Conservation (phyloP, 2,329 filamentous ascomycete species). For the Aspergillus persii region DNA sequence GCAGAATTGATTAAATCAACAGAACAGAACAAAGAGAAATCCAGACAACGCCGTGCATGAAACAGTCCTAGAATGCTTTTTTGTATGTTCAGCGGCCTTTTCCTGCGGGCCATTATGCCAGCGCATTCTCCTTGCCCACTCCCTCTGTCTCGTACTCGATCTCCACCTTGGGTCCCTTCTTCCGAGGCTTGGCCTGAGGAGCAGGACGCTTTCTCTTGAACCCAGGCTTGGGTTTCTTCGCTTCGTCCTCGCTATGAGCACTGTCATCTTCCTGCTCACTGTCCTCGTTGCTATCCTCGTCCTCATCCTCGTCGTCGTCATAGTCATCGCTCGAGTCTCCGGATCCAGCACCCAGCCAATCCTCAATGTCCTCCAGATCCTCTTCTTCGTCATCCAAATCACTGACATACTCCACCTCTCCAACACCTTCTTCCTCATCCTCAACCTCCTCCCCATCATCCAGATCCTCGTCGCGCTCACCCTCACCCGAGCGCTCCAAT, state of each 20-base stretch:
- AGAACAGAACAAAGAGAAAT: slow-evolving; percentile 14
- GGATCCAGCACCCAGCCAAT: slow-evolving; percentile 80
- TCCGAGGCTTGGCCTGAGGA: slow-evolving; percentile 54
- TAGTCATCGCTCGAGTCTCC: slow-evolving; percentile 49
- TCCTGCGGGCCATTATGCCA: slow-evolving; percentile 29
- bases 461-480: slow-evolving; percentile 77
- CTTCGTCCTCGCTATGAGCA: slow-evolving; percentile 46
- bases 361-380: slow-evolving; percentile 91
- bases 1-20: slow-evolving; percentile 1
- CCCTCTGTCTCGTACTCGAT: slow-evolving; percentile 77
- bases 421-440: slow-evolving; percentile 68
- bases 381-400: slow-evolving; percentile 79
- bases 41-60: slow-evolving; percentile 34
- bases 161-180: slow-evolving; percentile 65
- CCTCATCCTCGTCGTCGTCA: slow-evolving; percentile 52
- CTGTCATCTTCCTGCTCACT: slow-evolving; percentile 38
- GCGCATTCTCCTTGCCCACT: slow-evolving; percentile 52
- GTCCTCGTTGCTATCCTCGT: slow-evolving; percentile 51
- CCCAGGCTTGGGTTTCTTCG: slow-evolving; percentile 44
- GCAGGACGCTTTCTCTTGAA: slow-evolving; percentile 58
- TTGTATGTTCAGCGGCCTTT: slow-evolving; percentile 11
- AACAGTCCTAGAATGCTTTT: slow-evolving; percentile 16
- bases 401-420: slow-evolving; percentile 86
- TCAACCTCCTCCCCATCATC: slow-evolving; percentile 83
- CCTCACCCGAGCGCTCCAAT: slow-evolving; percentile 83